Base-by-base conservation (phyloP, 2,329 filamentous ascomycete species). In the Hypoxylon sp. region DNA sequence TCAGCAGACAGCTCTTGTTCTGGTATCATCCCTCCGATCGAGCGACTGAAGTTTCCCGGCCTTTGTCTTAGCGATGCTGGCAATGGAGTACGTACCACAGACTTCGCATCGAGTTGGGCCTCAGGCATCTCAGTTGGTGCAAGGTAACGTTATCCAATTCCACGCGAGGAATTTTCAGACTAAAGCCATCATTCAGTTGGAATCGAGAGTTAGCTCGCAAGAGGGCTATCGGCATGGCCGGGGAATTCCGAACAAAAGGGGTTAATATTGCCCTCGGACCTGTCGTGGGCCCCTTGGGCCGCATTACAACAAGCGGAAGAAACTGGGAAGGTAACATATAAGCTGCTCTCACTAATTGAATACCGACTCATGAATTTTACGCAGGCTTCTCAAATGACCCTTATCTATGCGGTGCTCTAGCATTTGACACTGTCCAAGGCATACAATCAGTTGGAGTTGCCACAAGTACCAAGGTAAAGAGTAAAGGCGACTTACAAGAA, bases 211-310 rank as follows among this genome's bases (percentile, higher is more conserved):
- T 95, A 48, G 89, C 92, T 64, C 89, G 89, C 74, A 82, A 85
- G 57, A 88, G 93, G 55, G 93, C 90, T 33, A 81, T 86, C 57
- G 91, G 90, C 53, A 94, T 97, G 90, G 94, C 90, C 2, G 83
- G 85, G 64, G 94, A 97, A 79, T 92, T 92, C 77, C 87, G 86
- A 68, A 87, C 81, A 46, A 97, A 97, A 79, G 94, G 94, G 54
- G 89, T 94, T 33, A 92, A 97, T 76, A 85, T 96, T 13, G 86
- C 91, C 63, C 85, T 97, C 8, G 94, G 93, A 0, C 94, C 94
- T 2, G 92, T 92, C 0, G 89, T 93, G 64, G 89, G 90, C 0
- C 89, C 90, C 0, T 76, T 90, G 0, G 90, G 90, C 8, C 83
- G 89, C 2, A 83, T 90, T 53, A 86, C 88, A 0, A 81, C 83